Percentiles rank a stretch among this genome's conserved stretches.
Conservation (phyloP, 2,329 filamentous ascomycete genomes). For the Cladosporium sp. region DNA sequence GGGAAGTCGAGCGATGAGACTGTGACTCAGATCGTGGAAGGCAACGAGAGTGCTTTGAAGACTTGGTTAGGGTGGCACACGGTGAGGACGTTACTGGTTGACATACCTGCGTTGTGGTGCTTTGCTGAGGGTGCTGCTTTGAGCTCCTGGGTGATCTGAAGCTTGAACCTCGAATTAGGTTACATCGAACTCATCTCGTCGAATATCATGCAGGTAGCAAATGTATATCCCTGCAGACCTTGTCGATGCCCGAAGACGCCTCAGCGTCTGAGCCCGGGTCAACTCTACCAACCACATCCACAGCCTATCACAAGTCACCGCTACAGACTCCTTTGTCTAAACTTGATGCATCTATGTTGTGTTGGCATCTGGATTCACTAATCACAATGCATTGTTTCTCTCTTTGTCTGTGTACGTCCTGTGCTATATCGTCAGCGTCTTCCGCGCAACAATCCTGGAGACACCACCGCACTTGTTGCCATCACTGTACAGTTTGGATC, state of each 20-base stretch:
- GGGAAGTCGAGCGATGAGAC: slow-evolving; percentile 21
- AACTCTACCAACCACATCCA: background rate
- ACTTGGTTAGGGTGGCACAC: slow-evolving; percentile 32
- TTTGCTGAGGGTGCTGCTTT: slow-evolving; percentile 33
- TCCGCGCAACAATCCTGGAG: background rate
- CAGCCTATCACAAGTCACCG: background rate
- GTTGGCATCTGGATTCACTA: background rate
- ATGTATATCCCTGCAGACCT: background rate
- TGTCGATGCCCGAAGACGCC: background rate
- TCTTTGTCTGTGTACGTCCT: background rate
- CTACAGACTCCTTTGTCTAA: background rate
- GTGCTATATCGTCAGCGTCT: background rate
- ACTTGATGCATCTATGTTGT: background rate
- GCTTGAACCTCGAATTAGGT: background rate
- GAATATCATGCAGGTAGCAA: background rate
- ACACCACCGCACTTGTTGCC: background rate
- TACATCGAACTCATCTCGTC: background rate
- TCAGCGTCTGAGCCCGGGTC: background rate
- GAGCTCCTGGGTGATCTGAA: slow-evolving; percentile 28
- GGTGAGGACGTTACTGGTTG: slow-evolving; percentile 29
- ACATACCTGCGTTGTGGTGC: slow-evolving; percentile 32
- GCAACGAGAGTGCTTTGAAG: slow-evolving; percentile 28
- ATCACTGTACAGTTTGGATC: background rate
- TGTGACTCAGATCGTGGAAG: slow-evolving; percentile 23
- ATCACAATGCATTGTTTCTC: background rate